These are phyloP conservation scores for Zygotorulaspora mrakii DNA, from an alignment of 1,139 yeast genomes.

Conservation along the genomic window DNA sequence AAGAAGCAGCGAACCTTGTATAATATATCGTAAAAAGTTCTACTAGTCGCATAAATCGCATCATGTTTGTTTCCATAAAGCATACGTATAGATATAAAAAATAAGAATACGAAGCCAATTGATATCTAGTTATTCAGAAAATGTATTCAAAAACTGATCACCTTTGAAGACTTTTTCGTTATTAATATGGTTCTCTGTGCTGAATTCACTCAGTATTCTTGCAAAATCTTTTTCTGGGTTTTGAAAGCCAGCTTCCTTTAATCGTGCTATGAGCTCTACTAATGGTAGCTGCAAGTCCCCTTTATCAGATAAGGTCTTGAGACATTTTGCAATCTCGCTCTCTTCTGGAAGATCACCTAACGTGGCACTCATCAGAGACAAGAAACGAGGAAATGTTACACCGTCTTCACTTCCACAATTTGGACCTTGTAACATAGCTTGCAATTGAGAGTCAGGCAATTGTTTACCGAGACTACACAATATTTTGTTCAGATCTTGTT, in stretches of 20 bases:
- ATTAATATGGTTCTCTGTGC: constrained; percentile 50
- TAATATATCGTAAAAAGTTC: constrained; percentile 5
- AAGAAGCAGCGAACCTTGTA: constrained; percentile 12
- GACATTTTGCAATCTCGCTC: constrained; percentile 58
- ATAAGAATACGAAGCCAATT: neutral
- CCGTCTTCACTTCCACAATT: constrained; percentile 34
- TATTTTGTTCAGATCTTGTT: constrained; percentile 55
- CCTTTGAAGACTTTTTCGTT: constrained; percentile 57
- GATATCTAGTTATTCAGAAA: constrained; percentile 28
- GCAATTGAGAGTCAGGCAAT: constrained; percentile 42
- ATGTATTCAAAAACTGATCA: constrained; percentile 56
- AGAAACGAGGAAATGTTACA: constrained; percentile 67
- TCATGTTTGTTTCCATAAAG: neutral
- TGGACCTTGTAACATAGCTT: constrained; percentile 44
- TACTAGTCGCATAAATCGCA: neutral
- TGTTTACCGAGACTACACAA: constrained; percentile 51
- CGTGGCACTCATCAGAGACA: constrained; percentile 62
- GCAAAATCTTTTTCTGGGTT: constrained; percentile 48
- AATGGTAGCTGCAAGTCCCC: constrained; percentile 43
- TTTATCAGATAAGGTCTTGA: constrained; percentile 53
- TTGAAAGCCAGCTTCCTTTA: constrained; percentile 52
- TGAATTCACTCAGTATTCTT: constrained; percentile 52
- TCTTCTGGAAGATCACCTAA: constrained; percentile 57
- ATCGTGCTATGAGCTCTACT: constrained; percentile 48
- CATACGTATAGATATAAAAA: constrained; percentile 1